Conservation (phyloP, 306 rosid genomes). For the barrel medic (Medicago truncatula) region DNA sequence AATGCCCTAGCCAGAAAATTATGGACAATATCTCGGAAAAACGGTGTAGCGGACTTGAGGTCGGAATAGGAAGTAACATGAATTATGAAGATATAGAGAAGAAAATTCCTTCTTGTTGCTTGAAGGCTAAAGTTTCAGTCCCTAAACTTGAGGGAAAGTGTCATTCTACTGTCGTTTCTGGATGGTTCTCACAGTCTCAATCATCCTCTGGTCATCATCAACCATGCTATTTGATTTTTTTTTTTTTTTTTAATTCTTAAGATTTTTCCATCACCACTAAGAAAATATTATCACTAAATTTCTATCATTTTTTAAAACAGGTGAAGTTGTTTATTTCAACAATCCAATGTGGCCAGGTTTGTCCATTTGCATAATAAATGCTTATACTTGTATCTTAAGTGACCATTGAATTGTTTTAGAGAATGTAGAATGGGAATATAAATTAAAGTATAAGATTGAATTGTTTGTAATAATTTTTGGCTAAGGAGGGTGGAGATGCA, state of each 20-base stretch:
- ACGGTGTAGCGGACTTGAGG: not conserved
- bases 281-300: not conserved
- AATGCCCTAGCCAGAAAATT: not conserved
- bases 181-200: constrained; percentile 93
- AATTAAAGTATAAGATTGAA: too few species aligned
- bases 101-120: constrained; percentile 87
- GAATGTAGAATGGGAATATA: too few species aligned
- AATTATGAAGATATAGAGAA: constrained; percentile 34
- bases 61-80: not conserved
- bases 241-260: not conserved
- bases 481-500: not conserved
- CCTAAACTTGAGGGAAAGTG: constrained; percentile 74
- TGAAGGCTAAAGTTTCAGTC: constrained; percentile 76
- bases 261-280: too few species aligned
- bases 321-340: constrained; percentile 71
- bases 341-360: constrained; percentile 99
- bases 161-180: constrained; percentile 97
- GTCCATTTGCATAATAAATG: not conserved
- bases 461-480: too few species aligned
- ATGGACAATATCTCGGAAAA: not conserved
- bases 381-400: not conserved
- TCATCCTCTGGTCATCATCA: constrained; percentile 75
- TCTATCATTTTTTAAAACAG: constrained; percentile 31
- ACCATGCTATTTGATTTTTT: constrained; percentile 32
- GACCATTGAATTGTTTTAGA: not conserved